phyloP scores from a whole-genome alignment of 176 grass and related monocot species.

The Ensete ventricosum region DNA sequence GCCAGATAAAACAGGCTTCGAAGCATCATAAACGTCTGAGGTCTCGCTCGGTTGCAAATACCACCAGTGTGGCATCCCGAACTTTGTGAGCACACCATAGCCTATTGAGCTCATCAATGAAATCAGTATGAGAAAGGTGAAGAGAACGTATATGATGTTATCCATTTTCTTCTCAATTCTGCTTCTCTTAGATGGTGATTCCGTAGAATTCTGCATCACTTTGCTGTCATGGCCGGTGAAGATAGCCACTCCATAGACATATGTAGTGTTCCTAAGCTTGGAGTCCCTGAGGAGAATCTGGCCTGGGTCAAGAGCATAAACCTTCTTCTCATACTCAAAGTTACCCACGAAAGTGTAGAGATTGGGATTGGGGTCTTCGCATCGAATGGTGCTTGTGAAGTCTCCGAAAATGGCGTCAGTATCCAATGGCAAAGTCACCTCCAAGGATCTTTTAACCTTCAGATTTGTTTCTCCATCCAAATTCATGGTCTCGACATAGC shows the following conservation, averaged over 20 bases:
- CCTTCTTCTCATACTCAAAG: constrained; percentile 75
- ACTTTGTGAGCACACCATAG: constrained; percentile 64
- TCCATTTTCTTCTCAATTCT: constrained; percentile 95
- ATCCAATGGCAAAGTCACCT: constrained; percentile 67
- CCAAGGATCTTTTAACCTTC: constrained; percentile 91
- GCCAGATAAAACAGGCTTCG: constrained; percentile 55
- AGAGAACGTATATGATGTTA: constrained; percentile 78
- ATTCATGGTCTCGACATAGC: constrained; percentile 99
- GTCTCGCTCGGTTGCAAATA: constrained; percentile 59
- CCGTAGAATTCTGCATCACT: constrained; percentile 94
- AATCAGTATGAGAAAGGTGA: constrained; percentile 77
- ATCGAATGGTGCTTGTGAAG: constrained; percentile 57
- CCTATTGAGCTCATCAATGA: constrained; percentile 88
- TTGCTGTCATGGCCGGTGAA: constrained; percentile 92
- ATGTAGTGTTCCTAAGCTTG: constrained; percentile 89
- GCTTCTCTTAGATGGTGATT: constrained; percentile 91
- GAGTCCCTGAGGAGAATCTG: constrained; percentile 95
- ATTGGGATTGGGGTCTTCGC: constrained; percentile 86
- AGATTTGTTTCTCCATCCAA: constrained; percentile 92
- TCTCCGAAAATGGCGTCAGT: constrained; percentile 64
- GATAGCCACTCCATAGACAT: constrained; percentile 82
- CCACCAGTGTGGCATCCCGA: constrained; percentile 62
- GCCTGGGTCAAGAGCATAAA: constrained; percentile 66
- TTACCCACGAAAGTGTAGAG: constrained; percentile 90
- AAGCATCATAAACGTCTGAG: constrained; percentile 49